phyloP scores from a whole-genome alignment of 208 protist genomes.

The Leishmania turanica region DNA sequence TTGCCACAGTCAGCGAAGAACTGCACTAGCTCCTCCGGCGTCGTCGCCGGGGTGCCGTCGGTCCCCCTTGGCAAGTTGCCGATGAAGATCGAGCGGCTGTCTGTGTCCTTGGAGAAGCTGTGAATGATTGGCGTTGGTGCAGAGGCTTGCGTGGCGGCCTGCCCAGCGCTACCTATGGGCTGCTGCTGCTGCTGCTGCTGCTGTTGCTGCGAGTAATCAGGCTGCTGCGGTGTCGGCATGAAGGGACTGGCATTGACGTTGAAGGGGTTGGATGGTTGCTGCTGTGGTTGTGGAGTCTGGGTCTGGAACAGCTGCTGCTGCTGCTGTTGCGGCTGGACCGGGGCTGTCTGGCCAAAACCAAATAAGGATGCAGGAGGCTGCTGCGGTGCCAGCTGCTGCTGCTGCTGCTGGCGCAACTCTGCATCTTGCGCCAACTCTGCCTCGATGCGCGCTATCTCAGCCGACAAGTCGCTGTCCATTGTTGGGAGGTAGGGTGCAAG shows the following conservation, averaged over 20 bases:
- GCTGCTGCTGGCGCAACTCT: constrained; percentile 52
- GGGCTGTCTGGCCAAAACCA: constrained; percentile 19
- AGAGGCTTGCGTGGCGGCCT: neutral
- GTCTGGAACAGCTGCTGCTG: constrained; percentile 31
- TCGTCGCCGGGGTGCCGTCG: constrained; percentile 66
- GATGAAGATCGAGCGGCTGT: constrained; percentile 88
- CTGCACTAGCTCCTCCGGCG: constrained; percentile 76
- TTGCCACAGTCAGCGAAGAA: constrained; percentile 83
- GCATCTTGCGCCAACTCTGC: constrained; percentile 72
- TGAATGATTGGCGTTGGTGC: constrained; percentile 25
- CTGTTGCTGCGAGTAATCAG: constrained; percentile 19
- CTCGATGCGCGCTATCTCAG: constrained; percentile 81
- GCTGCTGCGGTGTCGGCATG: constrained; percentile 18
- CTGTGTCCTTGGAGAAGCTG: constrained; percentile 80
- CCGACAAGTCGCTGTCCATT: constrained; percentile 77
- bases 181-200: constrained; percentile 24
- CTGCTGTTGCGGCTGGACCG: constrained; percentile 23
- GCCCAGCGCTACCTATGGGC: constrained; percentile 3
- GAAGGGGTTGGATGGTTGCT: constrained; percentile 19
- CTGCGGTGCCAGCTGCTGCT: constrained; percentile 12
- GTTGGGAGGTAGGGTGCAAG: neutral
- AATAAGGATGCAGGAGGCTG: constrained; percentile 26
- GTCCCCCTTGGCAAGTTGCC: constrained; percentile 76
- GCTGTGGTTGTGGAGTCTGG: constrained; percentile 25
- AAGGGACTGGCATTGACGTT: constrained; percentile 27